Evolutionary conservation across 2,329 filamentous ascomycete species (phyloP), one percentile per base, ranked within the genome.

Genomic region (Botrytis byssoidea): DNA sequence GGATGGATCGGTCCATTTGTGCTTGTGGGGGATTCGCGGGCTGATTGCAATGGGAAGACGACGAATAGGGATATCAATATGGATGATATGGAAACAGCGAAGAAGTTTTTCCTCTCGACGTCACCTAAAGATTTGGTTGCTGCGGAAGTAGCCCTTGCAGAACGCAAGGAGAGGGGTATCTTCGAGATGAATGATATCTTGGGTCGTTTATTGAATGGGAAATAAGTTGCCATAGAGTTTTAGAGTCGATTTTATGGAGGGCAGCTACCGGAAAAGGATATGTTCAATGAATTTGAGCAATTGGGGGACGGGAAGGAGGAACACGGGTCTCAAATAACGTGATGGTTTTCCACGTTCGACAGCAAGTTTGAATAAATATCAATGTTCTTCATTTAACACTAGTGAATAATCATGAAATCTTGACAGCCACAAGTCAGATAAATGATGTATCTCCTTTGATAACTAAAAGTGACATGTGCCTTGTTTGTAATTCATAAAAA

Each of bases 71-170:
- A 68, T 16, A 4, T 68, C n/a, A 68, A 51, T 10, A 16, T 16
- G 66, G 37, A 42, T n/a, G 66, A 68, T 48, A 55, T 68, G 46
- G 25, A 68, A 22, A 68, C 46, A 16, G 65, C 46, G 16, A 42
- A 14, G 48, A 55, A 68, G 22, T 55, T 68, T 4, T 68, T 68
- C 10, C 5, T 29, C 3, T 22, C 16, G 35, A 68, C 32, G 1
- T 42, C 65, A 12, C 35, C 35, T 5, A 25, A 8, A 14, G 48
- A 68, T 3, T 16, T 57, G 32, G 9, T 8, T 22, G 25, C 37
- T 8, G 46, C 18, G 9, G 65, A n/a, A 16, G 46, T 2, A 7
- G 46, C 9, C 1, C 9, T 22, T 51, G 35, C 12, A 16, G 48
- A 68, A 1, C 18, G 18, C 7, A 22, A 8, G 2, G 37, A 68